phyloP scores from a whole-genome alignment of 2,329 filamentous ascomycete genomes.

The Biscogniauxia mediterranea region DNA sequence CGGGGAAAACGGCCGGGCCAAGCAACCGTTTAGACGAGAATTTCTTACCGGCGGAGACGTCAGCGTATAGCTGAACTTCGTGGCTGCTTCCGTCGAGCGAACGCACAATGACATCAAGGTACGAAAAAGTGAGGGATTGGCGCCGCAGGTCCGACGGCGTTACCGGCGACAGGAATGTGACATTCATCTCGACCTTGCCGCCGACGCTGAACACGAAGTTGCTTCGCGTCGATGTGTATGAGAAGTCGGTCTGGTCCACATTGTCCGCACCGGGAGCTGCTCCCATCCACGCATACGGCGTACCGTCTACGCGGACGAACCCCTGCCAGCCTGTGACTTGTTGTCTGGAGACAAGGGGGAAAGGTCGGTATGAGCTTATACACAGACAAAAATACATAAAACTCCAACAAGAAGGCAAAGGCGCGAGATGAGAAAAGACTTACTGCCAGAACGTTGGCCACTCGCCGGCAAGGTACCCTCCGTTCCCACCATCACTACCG shows the following conservation, averaged over 20 bases:
- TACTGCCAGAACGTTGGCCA: constrained; percentile 71
- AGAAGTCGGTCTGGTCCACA: constrained; percentile 61
- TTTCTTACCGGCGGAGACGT: constrained; percentile 64
- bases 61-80: constrained; percentile 68
- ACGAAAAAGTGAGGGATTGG: constrained; percentile 70
- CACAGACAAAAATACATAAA: not conserved
- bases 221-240: constrained; percentile 71
- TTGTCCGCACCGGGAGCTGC: constrained; percentile 44
- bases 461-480: constrained; percentile 64
- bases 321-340: constrained; percentile 65
- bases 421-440: constrained; percentile 30
- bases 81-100: constrained; percentile 63
- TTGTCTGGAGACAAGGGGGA: constrained; percentile 37
- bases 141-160: constrained; percentile 63
- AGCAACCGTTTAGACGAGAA: not conserved
- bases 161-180: constrained; percentile 70
- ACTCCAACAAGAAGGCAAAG: not conserved
- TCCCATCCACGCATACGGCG: constrained; percentile 67
- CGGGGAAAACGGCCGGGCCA: not conserved
- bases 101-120: constrained; percentile 61
- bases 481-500: constrained; percentile 59
- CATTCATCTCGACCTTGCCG: constrained; percentile 59
- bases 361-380: constrained; percentile 12
- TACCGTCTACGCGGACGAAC: constrained; percentile 65
- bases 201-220: constrained; percentile 66